Conservation (phyloP, 768 basidiomycete genomes). For the Boletus vinaceobasis region DNA sequence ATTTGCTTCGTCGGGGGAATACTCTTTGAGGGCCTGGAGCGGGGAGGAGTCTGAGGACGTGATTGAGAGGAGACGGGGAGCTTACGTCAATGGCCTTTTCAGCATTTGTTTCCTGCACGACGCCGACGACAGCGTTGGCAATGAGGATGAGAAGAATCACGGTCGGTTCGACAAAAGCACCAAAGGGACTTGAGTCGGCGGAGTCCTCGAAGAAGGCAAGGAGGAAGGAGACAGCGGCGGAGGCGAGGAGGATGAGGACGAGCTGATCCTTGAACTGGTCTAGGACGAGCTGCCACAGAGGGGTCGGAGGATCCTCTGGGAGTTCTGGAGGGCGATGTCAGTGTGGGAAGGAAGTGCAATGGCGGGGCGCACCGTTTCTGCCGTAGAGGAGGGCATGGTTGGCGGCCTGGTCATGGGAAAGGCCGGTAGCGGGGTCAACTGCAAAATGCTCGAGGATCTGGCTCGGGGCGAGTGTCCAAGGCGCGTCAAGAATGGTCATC, state of each 20-base stretch:
- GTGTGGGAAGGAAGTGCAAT: not conserved
- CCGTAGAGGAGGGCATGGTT: slow-evolving; percentile 80
- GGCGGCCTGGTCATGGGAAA: slow-evolving; percentile 62
- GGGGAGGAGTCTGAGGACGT: not conserved
- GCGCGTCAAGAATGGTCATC: slow-evolving; percentile 53
- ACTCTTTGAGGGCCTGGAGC: slow-evolving; percentile 86
- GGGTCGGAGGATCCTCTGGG: slow-evolving; percentile 88
- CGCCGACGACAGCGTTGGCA: slow-evolving; percentile 96
- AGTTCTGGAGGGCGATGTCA: slow-evolving; percentile 54
- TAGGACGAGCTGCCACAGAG: slow-evolving; percentile 91
- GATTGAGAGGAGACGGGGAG: slow-evolving; percentile 4
- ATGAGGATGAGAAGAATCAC: slow-evolving; percentile 96
- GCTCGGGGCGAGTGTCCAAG: slow-evolving; percentile 73
- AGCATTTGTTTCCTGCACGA: slow-evolving; percentile 94
- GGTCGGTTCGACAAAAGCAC: slow-evolving; percentile 92
- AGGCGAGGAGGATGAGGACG: slow-evolving; percentile 92
- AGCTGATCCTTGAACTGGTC: slow-evolving; percentile 99
- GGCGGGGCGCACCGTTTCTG: slow-evolving; percentile 66
- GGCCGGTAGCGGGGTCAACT: slow-evolving; percentile 60
- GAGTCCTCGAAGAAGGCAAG: slow-evolving; percentile 85
- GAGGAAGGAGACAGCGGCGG: slow-evolving; percentile 90
- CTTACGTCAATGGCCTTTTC: slow-evolving; percentile 96
- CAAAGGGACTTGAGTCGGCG: slow-evolving; percentile 59
- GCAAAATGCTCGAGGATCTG: slow-evolving; percentile 71
- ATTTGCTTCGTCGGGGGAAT: slow-evolving; percentile 95